Conservation (phyloP, 1,284 basidiomycete species). For the Irpex lacteus region DNA sequence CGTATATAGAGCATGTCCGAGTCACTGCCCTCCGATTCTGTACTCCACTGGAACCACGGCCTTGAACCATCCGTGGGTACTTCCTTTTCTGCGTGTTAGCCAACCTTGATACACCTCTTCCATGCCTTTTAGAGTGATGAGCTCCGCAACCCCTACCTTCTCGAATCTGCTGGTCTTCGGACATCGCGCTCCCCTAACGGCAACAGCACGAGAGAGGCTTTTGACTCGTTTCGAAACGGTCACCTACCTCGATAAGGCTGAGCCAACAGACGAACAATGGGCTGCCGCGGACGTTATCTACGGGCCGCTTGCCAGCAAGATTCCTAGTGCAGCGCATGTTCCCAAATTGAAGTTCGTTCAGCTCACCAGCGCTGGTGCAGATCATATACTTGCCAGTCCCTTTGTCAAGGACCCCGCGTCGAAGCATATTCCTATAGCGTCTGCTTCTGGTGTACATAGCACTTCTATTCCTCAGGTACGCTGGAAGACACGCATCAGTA, state of each 20-base stretch:
- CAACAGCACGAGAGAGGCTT: not conserved
- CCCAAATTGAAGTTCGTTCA: slow-evolving; percentile 9
- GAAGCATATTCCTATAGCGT: slow-evolving; percentile 1
- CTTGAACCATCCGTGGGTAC: too few species aligned
- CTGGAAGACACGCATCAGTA: not conserved
- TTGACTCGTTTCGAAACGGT: not conserved
- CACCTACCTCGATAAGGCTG: not conserved
- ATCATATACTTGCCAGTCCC: slow-evolving; percentile 2
- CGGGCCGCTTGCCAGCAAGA: not conserved
- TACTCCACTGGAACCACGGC: too few species aligned
- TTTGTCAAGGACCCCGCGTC: slow-evolving; percentile 6
- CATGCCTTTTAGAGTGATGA: too few species aligned
- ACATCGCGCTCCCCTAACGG: not conserved
- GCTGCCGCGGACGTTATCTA: slow-evolving; percentile 9
- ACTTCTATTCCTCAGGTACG: slow-evolving; percentile 9
- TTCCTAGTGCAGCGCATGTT: not conserved
- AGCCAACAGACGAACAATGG: not conserved
- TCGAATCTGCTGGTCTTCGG: not conserved
- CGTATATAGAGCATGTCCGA: too few species aligned
- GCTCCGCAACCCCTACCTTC: not conserved
- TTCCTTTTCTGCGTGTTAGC: too few species aligned
- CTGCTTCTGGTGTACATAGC: slow-evolving; percentile 9
- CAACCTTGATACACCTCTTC: too few species aligned
- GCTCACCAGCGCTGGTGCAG: slow-evolving; percentile 9
- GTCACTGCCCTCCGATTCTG: too few species aligned